Evolutionary conservation across 2,329 filamentous ascomycete genomes (phyloP).

Genomic region (Akanthomyces lecanii): DNA sequence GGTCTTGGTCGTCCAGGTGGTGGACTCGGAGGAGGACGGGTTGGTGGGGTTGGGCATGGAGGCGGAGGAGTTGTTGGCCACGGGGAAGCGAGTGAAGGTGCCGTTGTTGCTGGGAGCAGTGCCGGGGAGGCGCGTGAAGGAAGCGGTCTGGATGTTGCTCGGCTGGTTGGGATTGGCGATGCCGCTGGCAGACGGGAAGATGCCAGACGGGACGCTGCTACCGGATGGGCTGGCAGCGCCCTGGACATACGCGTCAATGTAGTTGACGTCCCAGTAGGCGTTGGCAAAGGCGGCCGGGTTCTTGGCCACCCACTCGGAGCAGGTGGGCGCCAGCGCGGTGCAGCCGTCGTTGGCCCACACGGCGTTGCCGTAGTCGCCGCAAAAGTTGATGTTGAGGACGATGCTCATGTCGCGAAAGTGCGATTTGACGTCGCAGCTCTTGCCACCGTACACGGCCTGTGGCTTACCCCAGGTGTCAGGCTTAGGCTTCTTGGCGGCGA

Average conservation of each 20-base stretch:
- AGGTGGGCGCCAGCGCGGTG: constrained; percentile 26
- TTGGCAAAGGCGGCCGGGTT: constrained; percentile 41
- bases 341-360: constrained; percentile 28
- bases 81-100: not conserved
- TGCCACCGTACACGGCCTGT: constrained; percentile 62
- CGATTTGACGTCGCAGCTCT: constrained; percentile 58
- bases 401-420: constrained; percentile 68
- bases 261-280: constrained; percentile 51
- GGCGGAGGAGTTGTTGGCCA: constrained; percentile 9
- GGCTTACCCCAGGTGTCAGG: constrained; percentile 66
- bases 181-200: not conserved
- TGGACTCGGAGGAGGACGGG: not conserved
- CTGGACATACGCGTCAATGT: constrained; percentile 44
- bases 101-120: constrained; percentile 1
- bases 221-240: not conserved
- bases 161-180: not conserved
- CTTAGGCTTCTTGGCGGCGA: constrained; percentile 54
- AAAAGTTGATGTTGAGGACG: constrained; percentile 70
- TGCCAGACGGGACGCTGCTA: not conserved
- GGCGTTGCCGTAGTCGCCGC: constrained; percentile 61
- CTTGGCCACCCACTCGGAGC: constrained; percentile 41
- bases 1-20: constrained; percentile 23
- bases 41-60: not conserved
- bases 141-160: not conserved
- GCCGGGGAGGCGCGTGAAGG: not conserved